Conservation (phyloP, 257 asterid species). For the Solanum piurae region DNA sequence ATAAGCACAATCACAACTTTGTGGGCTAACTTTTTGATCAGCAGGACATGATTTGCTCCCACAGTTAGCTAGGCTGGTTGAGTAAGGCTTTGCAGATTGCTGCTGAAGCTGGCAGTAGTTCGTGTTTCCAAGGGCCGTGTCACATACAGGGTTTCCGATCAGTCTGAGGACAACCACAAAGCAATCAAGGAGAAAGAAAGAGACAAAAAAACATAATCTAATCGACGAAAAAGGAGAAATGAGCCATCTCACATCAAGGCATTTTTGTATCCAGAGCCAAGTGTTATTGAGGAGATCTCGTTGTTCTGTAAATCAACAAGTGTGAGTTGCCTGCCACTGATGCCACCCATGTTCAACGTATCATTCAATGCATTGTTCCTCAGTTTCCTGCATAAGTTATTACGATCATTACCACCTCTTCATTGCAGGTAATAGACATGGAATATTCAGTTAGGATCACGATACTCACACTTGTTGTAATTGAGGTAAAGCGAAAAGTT, state of each 20-base stretch:
- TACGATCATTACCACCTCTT: background rate
- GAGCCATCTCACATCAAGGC: constrained; percentile 48
- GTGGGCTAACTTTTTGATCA: constrained; percentile 67
- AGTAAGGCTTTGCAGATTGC: constrained; percentile 55
- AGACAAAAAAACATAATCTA: background rate
- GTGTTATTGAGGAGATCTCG: constrained; percentile 58
- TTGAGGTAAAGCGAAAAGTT: constrained; percentile 60
- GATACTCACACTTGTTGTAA: constrained; percentile 86
- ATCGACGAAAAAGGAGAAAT: background rate
- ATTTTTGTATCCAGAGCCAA: constrained; percentile 75
- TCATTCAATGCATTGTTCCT: constrained; percentile 65
- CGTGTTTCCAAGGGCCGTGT: constrained; percentile 47
- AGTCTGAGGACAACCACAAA: constrained; percentile 32
- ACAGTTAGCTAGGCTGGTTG: constrained; percentile 84
- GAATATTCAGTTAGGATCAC: background rate
- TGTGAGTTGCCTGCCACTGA: constrained; percentile 50
- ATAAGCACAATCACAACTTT: constrained; percentile 81
- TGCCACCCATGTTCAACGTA: constrained; percentile 65
- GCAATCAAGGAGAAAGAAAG: background rate
- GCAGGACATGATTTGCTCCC: constrained; percentile 60
- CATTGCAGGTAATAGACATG: background rate
- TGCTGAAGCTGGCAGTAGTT: constrained; percentile 76
- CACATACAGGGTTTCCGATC: constrained; percentile 89
- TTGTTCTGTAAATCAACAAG: constrained; percentile 77
- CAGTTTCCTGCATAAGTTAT: constrained; percentile 51